phyloP scores from a whole-genome alignment of 768 basidiomycete species.

The Candolleomyces efflorescens region DNA sequence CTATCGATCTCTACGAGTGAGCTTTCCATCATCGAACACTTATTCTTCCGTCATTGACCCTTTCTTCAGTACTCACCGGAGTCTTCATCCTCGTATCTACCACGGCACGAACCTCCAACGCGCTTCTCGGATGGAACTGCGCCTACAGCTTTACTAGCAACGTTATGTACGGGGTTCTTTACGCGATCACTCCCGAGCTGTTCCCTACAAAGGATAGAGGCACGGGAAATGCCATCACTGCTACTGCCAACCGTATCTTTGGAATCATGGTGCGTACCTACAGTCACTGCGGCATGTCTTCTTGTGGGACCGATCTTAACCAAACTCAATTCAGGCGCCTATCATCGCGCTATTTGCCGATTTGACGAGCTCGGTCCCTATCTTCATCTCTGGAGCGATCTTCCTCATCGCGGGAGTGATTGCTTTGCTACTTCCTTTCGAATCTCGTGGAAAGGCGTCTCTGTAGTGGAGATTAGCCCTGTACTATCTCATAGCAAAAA shows the following conservation, averaged over 20 bases:
- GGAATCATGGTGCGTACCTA: conserved; percentile 57
- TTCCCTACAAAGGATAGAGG: conserved; percentile 73
- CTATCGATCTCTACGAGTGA: conserved; percentile 59
- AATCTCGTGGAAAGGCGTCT: conserved; percentile 64
- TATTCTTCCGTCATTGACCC: conserved; percentile 18
- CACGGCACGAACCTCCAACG: conserved; percentile 64
- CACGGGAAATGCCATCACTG: conserved; percentile 65
- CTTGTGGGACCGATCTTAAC: no score
- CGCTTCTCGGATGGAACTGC: conserved; percentile 78
- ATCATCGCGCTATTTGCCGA: conserved; percentile 68
- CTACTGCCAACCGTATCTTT: conserved; percentile 64
- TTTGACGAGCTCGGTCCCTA: conserved; percentile 57
- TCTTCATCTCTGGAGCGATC: conserved; percentile 66
- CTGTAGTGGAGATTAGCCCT: conserved; percentile 35
- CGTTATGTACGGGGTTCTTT: conserved; percentile 76
- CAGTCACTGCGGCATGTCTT: no score
- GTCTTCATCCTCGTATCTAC: conserved; percentile 72
- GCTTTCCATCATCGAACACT: conserved; percentile 23
- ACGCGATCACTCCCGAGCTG: conserved; percentile 65
- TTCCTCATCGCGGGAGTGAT: conserved; percentile 57
- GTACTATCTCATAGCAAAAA: not conserved
- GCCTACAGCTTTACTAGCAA: conserved; percentile 56
- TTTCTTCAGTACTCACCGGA: conserved; percentile 60
- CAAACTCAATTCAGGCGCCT: no score
- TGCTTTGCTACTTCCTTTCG: conserved; percentile 63